A percentile compares a stretch with the other conserved stretches of the same genome.
Conservation (phyloP, 495 filamentous ascomycete species). For the Achaetomiella virescens region DNA sequence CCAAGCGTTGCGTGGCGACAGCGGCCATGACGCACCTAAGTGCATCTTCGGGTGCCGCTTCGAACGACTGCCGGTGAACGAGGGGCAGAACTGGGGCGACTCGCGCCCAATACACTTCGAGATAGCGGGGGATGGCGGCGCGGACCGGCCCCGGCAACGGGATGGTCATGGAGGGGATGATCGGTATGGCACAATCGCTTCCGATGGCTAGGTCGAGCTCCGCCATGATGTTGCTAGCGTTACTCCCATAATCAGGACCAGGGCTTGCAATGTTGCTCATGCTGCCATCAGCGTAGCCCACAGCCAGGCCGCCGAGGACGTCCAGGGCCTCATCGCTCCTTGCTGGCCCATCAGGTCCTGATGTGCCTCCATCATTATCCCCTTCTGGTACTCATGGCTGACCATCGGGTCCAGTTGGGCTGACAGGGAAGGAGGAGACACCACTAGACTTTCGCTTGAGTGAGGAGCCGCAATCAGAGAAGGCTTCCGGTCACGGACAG, state of each 20-base stretch:
- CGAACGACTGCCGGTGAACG: slow-evolving; percentile 36
- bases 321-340: slow-evolving; percentile 13
- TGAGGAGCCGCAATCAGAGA: slow-evolving; percentile 37
- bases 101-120: slow-evolving; percentile 41
- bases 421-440: slow-evolving; percentile 22
- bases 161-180: slow-evolving; percentile 22
- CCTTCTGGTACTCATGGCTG: slow-evolving; percentile 32
- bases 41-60: slow-evolving; percentile 34
- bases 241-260: slow-evolving; percentile 6
- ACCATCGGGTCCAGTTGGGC: slow-evolving; percentile 20
- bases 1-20: slow-evolving; percentile 41
- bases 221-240: slow-evolving; percentile 23
- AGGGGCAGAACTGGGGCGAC: slow-evolving; percentile 39
- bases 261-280: slow-evolving; percentile 9
- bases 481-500: slow-evolving; percentile 40
- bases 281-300: slow-evolving; percentile 6
- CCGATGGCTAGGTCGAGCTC: slow-evolving; percentile 26
- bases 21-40: slow-evolving; percentile 46
- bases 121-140: slow-evolving; percentile 33
- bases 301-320: slow-evolving; percentile 12
- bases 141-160: slow-evolving; percentile 29
- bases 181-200: slow-evolving; percentile 17
- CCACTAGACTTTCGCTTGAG: slow-evolving; percentile 35
- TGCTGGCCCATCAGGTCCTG: slow-evolving; percentile 13
- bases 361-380: slow-evolving; percentile 14